Evolutionary conservation across 257 asterid genomes (phyloP), one percentile per base, ranked within the genome.

Genomic region (Oldenlandia corymbosa): DNA sequence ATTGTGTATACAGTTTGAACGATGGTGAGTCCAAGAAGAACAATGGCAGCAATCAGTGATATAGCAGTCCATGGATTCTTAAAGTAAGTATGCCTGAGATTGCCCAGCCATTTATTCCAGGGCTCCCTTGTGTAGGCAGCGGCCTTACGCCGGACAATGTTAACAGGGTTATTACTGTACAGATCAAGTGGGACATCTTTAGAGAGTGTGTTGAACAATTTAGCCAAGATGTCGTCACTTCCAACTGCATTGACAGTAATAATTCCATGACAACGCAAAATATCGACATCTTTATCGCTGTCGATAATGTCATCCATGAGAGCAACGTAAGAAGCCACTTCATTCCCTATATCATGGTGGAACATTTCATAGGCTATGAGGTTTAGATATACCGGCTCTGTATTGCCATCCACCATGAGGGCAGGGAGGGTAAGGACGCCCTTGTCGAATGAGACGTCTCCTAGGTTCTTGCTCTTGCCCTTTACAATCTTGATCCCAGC

Each of bases 291-390:
- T 36, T 26, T 46, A 2, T 72, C 72, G 11, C 68, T 70, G 66
- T 81, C 78, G 7, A 86, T 82, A 34, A 84, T 73, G 69, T 69
- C 79, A 70, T 81, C 83, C 88, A 81, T 84, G 70, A 84, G 82
- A 23, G 71, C 78, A 2, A 81, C 66, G 75, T 78, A 86, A 2
- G 86, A 70, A 0, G 88, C 80, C 10, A 84, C 74, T 39, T 86
- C 82, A 21, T 76, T 79, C 39, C 88, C 90, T 0, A 80, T 80
- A 1, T 81, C 86, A 0, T 70, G 78, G 54, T 80, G 85, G 71
- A 75, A 69, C 7, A 87, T 72, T 47, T 85, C 90, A 61, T 68
- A 85, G 4, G 89, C 89, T 1, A 83, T 81, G 1, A 79, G 68
- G 78, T 83, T 83, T 13, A 83, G 80, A 73, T 73, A 83, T 34